Base-by-base conservation (phyloP, 2,329 filamentous ascomycete species). In the Trichoderma asperellum region DNA sequence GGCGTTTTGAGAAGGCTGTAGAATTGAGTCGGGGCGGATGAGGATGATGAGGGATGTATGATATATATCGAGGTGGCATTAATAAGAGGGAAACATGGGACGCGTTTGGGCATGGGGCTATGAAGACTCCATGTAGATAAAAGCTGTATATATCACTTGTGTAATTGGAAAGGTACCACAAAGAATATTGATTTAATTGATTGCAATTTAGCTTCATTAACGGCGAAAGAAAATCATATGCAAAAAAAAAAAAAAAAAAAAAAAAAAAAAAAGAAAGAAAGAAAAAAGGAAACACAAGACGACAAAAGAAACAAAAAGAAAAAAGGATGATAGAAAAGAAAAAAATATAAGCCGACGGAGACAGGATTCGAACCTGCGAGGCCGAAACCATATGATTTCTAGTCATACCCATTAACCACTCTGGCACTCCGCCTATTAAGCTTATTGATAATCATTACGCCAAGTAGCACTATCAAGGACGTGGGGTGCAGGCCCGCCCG, bases 381-480 rank as follows among this genome's bases (percentile, higher is more conserved):
- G 66, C 66, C 66, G 66, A 68, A 68, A 52, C 66, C 66, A 68
- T 68, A 68, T 68, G 66, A 68, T 68, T 68, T 68, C 66, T 68
- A 68, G 66, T 68, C 66, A 68, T 68, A 68, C 66, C 66, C 66
- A 68, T 68, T 68, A 68, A 68, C 66, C 66, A 68, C 66, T 68
- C 66, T 68, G 66, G 66, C 66, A 68, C 66, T 68, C 66, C 35
- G 66, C 66, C 66, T 55, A 16, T n/a, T 35, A n/a, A 27, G 24
- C 27, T 60, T 68, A 27, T 56, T 68, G 57, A 10, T 6, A 29
- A 2, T 16, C 4, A 0, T 0, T 4, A 24, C 27, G 35, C 66
- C 40, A 62, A 68, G 5, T 2, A 4, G 4, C 14, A 27, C 11
- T 62, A 62, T 67, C 27, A 43, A 21, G 2, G 10, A 1, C 18